These are phyloP conservation scores for Talaromyces sp. DNA, from an alignment of 2,329 filamentous ascomycete species.

Conservation along the genomic window DNA sequence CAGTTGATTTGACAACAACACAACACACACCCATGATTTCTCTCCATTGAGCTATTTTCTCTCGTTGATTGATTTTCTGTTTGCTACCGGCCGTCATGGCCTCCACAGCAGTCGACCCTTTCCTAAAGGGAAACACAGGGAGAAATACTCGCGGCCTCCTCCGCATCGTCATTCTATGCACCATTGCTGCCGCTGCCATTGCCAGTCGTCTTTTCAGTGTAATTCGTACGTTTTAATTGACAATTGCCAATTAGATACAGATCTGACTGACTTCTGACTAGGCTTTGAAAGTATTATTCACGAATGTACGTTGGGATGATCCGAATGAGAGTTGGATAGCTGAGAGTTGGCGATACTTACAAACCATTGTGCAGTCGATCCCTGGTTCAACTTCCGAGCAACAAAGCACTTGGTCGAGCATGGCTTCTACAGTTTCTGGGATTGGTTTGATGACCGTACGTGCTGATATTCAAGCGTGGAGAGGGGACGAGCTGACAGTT, in stretches of 20 bases:
- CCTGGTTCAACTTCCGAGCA: conserved; percentile 99
- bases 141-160: conserved; percentile 81
- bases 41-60: conserved; percentile 18
- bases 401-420: conserved; percentile 96
- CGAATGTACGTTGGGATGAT: conserved; percentile 73
- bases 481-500: conserved; percentile 23
- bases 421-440: conserved; percentile 99
- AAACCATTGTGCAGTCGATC: conserved; percentile 69
- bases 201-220: conserved; percentile 96
- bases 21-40: background rate
- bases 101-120: conserved; percentile 50
- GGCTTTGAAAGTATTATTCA: conserved; percentile 99
- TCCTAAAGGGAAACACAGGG: conserved; percentile 75
- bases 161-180: conserved; percentile 81
- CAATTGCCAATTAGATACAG: conserved; percentile 3
- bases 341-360: conserved; percentile 17
- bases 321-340: background rate
- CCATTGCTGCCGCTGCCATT: conserved; percentile 89
- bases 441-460: conserved; percentile 98
- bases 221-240: conserved; percentile 66
- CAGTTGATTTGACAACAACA: too few relatives aligned
- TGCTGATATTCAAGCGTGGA: conserved; percentile 21
- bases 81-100: conserved; percentile 46
- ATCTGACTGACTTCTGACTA: conserved; percentile 35
- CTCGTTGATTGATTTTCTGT: conserved; percentile 32